Conservation (phyloP, 2,329 filamentous ascomycete species). For the Fusarium subglutinans region DNA sequence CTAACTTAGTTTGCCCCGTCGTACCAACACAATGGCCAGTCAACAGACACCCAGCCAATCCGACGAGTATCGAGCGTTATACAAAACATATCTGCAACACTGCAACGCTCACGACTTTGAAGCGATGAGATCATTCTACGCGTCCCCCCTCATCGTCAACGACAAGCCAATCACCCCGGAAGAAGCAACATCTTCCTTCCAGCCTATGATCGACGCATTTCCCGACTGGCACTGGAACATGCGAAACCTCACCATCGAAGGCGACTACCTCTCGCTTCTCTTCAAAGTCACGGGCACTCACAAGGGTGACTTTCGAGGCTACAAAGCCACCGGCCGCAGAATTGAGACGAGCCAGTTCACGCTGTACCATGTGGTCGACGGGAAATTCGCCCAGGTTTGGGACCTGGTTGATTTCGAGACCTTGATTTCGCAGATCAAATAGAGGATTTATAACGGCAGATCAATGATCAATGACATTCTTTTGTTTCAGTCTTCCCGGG, state of each 20-base stretch:
- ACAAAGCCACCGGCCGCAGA: background rate
- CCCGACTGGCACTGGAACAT: slow-evolving; percentile 12
- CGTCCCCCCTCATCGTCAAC: background rate
- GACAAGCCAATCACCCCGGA: background rate
- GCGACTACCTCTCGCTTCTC: background rate
- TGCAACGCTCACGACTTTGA: slow-evolving; percentile 11
- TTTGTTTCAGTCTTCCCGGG: background rate
- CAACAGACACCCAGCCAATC: background rate
- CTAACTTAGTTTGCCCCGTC: no score
- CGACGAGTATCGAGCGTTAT: background rate
- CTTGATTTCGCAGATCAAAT: slow-evolving; percentile 6
- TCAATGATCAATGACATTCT: background rate
- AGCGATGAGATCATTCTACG: slow-evolving; percentile 1
- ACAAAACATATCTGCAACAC: background rate
- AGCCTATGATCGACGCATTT: slow-evolving; percentile 3
- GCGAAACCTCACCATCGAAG: background rate
- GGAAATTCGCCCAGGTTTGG: background rate
- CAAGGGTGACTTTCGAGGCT: background rate
- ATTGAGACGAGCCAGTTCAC: slow-evolving; percentile 9
- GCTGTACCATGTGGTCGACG: slow-evolving; percentile 9
- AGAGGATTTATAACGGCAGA: background rate
- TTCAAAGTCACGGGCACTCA: slow-evolving; percentile 6
- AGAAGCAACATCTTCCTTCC: background rate
- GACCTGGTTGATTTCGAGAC: slow-evolving; percentile 10
- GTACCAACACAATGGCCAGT: background rate